Evolutionary conservation across 805 yeast species (phyloP), one percentile per base, ranked within the genome.

Genomic region (Candida suzukii): DNA sequence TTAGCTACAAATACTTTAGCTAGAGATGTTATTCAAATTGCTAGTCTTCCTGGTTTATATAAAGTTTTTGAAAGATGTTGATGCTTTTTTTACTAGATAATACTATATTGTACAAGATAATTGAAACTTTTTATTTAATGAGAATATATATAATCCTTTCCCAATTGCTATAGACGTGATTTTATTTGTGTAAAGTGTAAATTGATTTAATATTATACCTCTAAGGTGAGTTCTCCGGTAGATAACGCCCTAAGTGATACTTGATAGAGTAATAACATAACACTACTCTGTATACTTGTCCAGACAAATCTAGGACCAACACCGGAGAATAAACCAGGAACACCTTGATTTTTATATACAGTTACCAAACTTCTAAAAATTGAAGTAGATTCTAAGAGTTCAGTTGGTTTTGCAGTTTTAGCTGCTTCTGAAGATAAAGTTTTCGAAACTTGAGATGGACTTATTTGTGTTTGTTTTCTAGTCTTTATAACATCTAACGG

Each of bases 251-350:
- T 78, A 53, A 91, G 65, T 3, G 91, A 71, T 34, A 78, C 67
- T 60, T 93, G 99, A 62, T 93, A 93, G 31, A 90, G 67, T 48
- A 91, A 67, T 41, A 93, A 70, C 98, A 93, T 91, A 37, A 93
- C 83, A 49, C 95, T 85, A 60, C 96, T 86, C 61, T 93, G 99
- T 17, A 90, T 68, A 47, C 95, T 85, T 0, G 98, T 91, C 99
- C 99, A 93, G 4, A 93, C 83, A 49, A 88, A 80, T 47, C 99
- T 72, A 1, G 99, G 99, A 0, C 96, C 97, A 6, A 93, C 96
- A 1, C 99, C 99, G 26, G 90, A 77, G 61, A 93, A 91, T 31
- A 88, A 68, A 0, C 96, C 96, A 2, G 73, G 44, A 0, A 81
- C 40, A 1, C 99, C 98, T 59, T 93, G 96, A 21, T 72, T 66